Base-by-base conservation (phyloP, 352 stramenopile species). In the Blastocystis sp. region DNA sequence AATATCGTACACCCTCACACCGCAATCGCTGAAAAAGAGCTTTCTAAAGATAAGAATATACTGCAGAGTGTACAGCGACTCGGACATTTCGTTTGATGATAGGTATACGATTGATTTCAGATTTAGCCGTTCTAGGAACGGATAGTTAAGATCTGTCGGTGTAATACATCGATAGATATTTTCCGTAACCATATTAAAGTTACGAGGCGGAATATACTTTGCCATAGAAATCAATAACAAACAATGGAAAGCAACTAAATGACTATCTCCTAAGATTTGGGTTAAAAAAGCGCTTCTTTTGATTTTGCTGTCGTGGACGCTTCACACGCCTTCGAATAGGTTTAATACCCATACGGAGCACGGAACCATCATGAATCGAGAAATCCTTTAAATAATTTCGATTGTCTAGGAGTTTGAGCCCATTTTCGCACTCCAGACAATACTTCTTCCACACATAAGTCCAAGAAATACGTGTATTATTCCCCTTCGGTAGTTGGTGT, bases 161-260 rank as follows among this genome's bases (percentile, higher is more conserved):
- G 95, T 93, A 6, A 93, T 94, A 6, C 93, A 96, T 53, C 94
- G 93, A 89, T 97, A 96, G 34, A 97, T 90, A 73, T 95, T 94
- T 89, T 96, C 94, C 75, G 96, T 94, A 54, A 97, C 94, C 92
- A 96, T 95, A 88, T 94, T 94, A 91, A 96, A 97, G 91, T 96
- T 97, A 62, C 96, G 93, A 0, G 94, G 94, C 54, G 94, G 94
- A 90, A 97, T 96, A 91, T 95, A 95, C 90, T 95, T 95, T 79
- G 93, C 95, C 94, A 96, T 96, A 6, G 5, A 13, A 62, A 50
- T 47, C 23, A 43, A 53, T n/a, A 43, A 34, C 23, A 75, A 50
- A 80, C 45, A 80, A 64, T 26, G 39, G 55, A 26, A 59, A 37
- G 3, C 62, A 43, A 23, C 47, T 20, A 68, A 64, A 63, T 53